phyloP scores from a whole-genome alignment of 106 monocot species.

The Triglochin maritima region DNA sequence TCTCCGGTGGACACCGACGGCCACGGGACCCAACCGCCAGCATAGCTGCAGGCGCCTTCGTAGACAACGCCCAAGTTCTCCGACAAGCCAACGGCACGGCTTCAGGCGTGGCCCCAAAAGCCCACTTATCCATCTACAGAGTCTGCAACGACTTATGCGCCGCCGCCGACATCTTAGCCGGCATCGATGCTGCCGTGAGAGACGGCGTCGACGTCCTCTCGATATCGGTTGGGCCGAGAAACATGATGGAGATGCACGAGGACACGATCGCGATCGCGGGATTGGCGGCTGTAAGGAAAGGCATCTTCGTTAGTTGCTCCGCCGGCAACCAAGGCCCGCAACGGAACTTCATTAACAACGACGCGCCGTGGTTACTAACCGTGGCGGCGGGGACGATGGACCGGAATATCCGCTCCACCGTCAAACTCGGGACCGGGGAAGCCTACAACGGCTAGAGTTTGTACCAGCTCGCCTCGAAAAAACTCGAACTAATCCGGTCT shows the following conservation, averaged over 20 bases:
- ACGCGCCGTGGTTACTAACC: constrained; percentile 50
- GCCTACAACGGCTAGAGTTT: constrained; percentile 17
- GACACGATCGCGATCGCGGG: constrained; percentile 27
- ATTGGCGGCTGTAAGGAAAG: constrained; percentile 25
- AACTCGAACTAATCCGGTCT: background rate
- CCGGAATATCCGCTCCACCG: constrained; percentile 27
- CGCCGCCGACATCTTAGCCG: background rate
- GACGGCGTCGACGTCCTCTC: constrained; percentile 26
- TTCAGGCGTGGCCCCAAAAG: constrained; percentile 6
- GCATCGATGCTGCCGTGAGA: constrained; percentile 6
- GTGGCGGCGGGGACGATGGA: constrained; percentile 38
- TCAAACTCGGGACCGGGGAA: constrained; percentile 51
- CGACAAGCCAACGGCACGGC: constrained; percentile 6
- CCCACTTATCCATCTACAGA: constrained; percentile 14
- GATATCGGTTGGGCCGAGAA: constrained; percentile 10
- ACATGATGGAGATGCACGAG: background rate
- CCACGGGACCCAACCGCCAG: constrained; percentile 15
- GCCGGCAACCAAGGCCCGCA: constrained; percentile 36
- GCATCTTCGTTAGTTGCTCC: constrained; percentile 22
- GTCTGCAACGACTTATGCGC: background rate
- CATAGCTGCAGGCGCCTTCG: constrained; percentile 8
- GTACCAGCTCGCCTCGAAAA: constrained; percentile 17
- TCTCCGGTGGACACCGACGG: constrained; percentile 1
- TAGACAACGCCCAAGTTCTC: background rate
- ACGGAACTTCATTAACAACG: constrained; percentile 12